Conservation (phyloP, 2,329 filamentous ascomycete genomes). For the Colletotrichum magnum region DNA sequence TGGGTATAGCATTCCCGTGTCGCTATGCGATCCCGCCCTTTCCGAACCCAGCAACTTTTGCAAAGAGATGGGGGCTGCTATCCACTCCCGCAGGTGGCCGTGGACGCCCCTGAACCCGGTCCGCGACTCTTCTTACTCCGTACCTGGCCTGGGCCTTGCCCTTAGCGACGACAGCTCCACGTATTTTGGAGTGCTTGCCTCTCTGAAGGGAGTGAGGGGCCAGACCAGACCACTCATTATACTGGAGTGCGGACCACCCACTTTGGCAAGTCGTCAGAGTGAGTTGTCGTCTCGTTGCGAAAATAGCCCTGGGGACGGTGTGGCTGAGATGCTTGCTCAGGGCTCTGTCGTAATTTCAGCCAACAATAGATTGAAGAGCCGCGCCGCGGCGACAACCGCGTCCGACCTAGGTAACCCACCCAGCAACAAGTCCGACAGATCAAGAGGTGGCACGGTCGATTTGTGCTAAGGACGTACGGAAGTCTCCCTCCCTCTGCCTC, state of each 20-base stretch:
- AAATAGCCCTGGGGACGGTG: conserved; percentile 12
- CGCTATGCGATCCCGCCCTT: conserved; percentile 26
- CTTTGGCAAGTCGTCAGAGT: conserved; percentile 6
- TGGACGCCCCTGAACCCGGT: conserved; percentile 27
- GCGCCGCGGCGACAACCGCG: background rate
- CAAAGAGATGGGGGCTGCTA: background rate
- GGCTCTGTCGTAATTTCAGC: conserved; percentile 12
- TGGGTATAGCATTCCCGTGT: conserved; percentile 20
- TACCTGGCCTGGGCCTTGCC: conserved; percentile 17
- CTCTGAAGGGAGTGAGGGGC: conserved; percentile 13
- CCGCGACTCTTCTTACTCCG: background rate
- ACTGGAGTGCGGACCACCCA: conserved; percentile 17
- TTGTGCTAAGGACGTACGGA: conserved; percentile 8
- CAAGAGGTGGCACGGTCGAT: background rate
- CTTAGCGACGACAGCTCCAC: conserved; percentile 28
- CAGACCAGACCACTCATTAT: conserved; percentile 15
- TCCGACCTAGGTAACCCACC: background rate
- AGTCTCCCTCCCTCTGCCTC: background rate
- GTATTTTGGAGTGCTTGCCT: conserved; percentile 26
- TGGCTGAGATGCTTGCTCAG: conserved; percentile 35
- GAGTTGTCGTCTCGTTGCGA: conserved; percentile 1
- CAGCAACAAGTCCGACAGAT: conserved; percentile 1
- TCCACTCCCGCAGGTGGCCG: conserved; percentile 31
- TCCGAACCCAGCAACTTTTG: conserved; percentile 36
- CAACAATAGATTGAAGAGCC: background rate